Evolutionary conservation across 768 basidiomycete species (phyloP), one percentile per base, ranked within the genome.

Genomic region (Lentinula raphanica): DNA sequence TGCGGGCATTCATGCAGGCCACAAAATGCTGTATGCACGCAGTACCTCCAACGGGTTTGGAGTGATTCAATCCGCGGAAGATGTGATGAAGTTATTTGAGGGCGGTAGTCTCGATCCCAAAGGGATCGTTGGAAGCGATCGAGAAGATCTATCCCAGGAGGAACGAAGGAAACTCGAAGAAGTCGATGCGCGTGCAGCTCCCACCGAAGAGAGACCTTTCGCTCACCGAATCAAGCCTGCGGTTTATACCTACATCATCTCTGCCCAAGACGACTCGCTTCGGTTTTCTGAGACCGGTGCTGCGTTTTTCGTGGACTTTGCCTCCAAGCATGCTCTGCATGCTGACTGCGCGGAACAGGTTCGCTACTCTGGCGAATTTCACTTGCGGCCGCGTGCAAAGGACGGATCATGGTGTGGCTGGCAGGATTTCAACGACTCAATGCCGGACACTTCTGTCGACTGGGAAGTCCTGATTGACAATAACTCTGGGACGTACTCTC

Each of bases 401-500:
- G 44, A 44, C 29, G 6, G 28, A 13, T 44, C 82, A 51, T 53
- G 51, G 51, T 25, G 32, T 12, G 91, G 85, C 2, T 93, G 84
- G 87, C 77, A 70, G 48, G 74, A 66, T 59, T 88, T 90, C 72
- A 73, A 68, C 44, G 87, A 90, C 62, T 70, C 68, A 32, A 77
- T 67, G 1, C 65, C 71, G 1, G 88, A 89, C 62, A 75, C 75
- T 3, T 74, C 79, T 5, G 84, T 87, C 44, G 68, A 73, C 31
- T 94, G 92, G 88, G 90, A 94, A 69, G 69, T 94, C 31, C 85
- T 92, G 61, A 82, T 94, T 65, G 92, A 94, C 68, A 94, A 94
- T 65, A 88, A 89, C 66, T 86, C 84, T 63, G 92, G 92, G 49
- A 94, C 91, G 53, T 93, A 94, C 67, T 79, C 89, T 31, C 92